Percentiles rank a stretch among this genome's conserved stretches.
These are phyloP conservation scores for Elsinoe batatas DNA, from an alignment of 2,329 filamentous ascomycete species.

Conservation along the genomic window DNA sequence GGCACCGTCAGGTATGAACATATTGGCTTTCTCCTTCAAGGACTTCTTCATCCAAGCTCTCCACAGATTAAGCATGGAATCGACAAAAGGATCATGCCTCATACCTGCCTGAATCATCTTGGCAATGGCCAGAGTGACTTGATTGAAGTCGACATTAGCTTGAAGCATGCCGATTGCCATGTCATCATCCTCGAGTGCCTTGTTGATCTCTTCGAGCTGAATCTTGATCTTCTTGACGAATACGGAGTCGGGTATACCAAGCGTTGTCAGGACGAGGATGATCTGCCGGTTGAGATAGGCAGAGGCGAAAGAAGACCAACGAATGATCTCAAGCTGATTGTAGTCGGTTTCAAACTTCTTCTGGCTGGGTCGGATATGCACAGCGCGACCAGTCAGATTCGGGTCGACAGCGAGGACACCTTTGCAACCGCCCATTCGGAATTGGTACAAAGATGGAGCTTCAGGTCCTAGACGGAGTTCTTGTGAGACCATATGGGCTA, in stretches of 20 bases:
- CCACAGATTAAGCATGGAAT: slow-evolving; percentile 74
- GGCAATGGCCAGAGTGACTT: slow-evolving; percentile 64
- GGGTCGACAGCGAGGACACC: slow-evolving; percentile 73
- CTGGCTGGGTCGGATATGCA: slow-evolving; percentile 74
- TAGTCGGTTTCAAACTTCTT: slow-evolving; percentile 70
- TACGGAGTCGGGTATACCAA: slow-evolving; percentile 58
- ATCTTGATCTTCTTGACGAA: slow-evolving; percentile 58
- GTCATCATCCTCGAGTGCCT: slow-evolving; percentile 55
- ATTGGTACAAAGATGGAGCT: slow-evolving; percentile 77
- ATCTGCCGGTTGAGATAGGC: slow-evolving; percentile 84
- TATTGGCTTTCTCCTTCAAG: slow-evolving; percentile 84
- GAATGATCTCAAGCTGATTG: slow-evolving; percentile 73
- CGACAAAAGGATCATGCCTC: slow-evolving; percentile 74
- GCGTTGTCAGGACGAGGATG: slow-evolving; percentile 70
- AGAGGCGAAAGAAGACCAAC: slow-evolving; percentile 63
- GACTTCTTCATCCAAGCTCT: slow-evolving; percentile 79
- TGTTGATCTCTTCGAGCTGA: slow-evolving; percentile 59
- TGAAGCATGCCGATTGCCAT: slow-evolving; percentile 59
- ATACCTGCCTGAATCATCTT: slow-evolving; percentile 73
- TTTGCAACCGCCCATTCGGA: slow-evolving; percentile 86
- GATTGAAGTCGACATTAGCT: slow-evolving; percentile 75
- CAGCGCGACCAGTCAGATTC: slow-evolving; percentile 45
- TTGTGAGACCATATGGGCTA: slow-evolving; percentile 62
- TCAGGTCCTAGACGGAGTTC: slow-evolving; percentile 53
- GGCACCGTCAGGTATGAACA: slow-evolving; percentile 70